A percentile compares a stretch with the other conserved stretches of the same genome.
These are phyloP conservation scores for Gossypium bickii DNA, from an alignment of 345 rosid genomes.

Conservation along the genomic window DNA sequence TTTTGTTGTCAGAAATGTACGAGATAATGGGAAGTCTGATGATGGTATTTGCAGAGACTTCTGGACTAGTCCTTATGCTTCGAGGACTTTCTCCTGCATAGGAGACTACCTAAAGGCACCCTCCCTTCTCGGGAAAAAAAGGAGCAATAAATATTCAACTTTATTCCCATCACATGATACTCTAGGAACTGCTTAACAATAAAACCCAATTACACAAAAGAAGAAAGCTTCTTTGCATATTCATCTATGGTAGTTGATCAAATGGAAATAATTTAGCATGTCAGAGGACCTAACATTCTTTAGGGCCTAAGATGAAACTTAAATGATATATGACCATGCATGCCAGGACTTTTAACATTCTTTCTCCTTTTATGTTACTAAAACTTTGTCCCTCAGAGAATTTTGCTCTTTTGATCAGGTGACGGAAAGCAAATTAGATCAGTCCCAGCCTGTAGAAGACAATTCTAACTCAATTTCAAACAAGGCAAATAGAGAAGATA, in stretches of 20 bases:
- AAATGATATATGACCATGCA: not conserved
- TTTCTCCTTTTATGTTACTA: conserved; percentile 13
- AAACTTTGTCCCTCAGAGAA: conserved; percentile 22
- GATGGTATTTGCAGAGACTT: not conserved
- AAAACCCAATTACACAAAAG: conserved; percentile 2
- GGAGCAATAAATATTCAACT: not conserved
- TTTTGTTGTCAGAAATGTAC: not conserved
- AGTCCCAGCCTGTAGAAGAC: conserved; percentile 25
- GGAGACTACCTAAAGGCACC: not conserved
- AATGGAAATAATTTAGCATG: not conserved
- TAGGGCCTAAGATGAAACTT: conserved; percentile 1
- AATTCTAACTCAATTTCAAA: conserved; percentile 11
- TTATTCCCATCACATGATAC: not conserved
- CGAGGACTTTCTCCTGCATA: not conserved
- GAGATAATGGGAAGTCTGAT: not conserved
- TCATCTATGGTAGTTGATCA: not conserved
- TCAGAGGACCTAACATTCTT: not conserved
- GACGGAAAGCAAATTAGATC: conserved; percentile 30
- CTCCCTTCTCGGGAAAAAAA: not conserved
- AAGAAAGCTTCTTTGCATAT: not conserved
- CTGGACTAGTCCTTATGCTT: not conserved
- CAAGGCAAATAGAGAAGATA: conserved; percentile 26
- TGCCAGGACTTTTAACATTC: conserved; percentile 12
- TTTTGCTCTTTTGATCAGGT: conserved; percentile 21
- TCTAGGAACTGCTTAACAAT: not conserved